Base-by-base conservation (phyloP, 192 early-diverging fungal genomes). In the Coemansia sp. region DNA sequence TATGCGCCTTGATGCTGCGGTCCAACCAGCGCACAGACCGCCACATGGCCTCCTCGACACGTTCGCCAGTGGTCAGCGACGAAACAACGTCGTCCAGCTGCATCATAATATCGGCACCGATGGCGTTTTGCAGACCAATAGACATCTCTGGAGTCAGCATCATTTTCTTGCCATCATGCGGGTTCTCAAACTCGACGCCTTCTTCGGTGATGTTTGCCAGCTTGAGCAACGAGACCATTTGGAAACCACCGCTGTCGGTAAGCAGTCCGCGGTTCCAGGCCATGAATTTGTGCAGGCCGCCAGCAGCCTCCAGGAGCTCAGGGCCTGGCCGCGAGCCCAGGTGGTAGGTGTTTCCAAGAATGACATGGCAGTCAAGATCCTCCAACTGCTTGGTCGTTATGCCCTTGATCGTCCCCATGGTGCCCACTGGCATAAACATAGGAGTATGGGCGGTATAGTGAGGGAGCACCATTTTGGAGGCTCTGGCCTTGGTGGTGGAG, bases 81-180 rank as follows among this genome's bases (percentile, higher is more conserved):
- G 88, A 89, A 3, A 93, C 86, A 3, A 93, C 91, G 62, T 93
- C 91, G 55, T 93, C 91, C 54, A 93, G 68, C 58, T 93, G 91
- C 91, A 93, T 93, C 80, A 93, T 89, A 17, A 93, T 90, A 55
- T 90, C 91, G 1, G 88, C 87, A 24, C 87, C 91, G 57, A 92
- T 89, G 7, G 85, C 80, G 68, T 93, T 93, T 57, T 93, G 91
- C 59, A 93, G 60, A 4, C 80, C 81, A 58, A 93, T 90, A 8
- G 91, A 93, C 63, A 89, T 84, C 43, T 93, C 88, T 2, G 91
- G 91, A 9, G 91, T 91, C 55, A 91, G 67, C 60, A 93, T 72
- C 84, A 89, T 91, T 53, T 73, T 59, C 19, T 88, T 84, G 34
- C 84, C 85, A 37, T 89, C 86, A 50, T 88, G 86, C n/a, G 90